A percentile compares a stretch with the other conserved stretches of the same genome.
These are phyloP conservation scores for Ricinus communis DNA, from an alignment of 345 rosid genomes.

Conservation along the genomic window DNA sequence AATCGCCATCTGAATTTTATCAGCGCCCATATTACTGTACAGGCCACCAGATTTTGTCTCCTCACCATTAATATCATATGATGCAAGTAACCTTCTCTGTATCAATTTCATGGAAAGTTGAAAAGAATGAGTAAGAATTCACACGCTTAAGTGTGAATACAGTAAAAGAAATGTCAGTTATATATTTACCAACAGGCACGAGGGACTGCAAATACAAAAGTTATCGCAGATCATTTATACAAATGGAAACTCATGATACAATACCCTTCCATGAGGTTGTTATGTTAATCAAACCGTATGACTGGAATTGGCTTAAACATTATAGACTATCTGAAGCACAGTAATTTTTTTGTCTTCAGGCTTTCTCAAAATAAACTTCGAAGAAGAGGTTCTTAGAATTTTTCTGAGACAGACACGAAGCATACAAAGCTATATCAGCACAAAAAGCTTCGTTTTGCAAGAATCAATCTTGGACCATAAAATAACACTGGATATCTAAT, in stretches of 20 bases:
- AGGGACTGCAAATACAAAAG: not conserved
- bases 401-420: no score
- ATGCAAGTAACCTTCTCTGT: conserved; percentile 47
- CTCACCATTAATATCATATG: conserved; percentile 25
- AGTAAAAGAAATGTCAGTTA: not conserved
- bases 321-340: no score
- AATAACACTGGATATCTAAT: not conserved
- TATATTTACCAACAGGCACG: not conserved
- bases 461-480: not conserved
- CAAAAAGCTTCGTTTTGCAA: no score
- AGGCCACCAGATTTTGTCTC: conserved; percentile 21
- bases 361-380: no score
- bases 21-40: conserved; percentile 6
- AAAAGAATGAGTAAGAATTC: not conserved
- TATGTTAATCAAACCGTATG: no score
- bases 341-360: no score
- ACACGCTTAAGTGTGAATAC: not conserved
- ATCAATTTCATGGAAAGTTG: conserved; percentile 2
- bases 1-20: conserved; percentile 26
- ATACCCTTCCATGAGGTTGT: not conserved
- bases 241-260: no score
- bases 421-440: no score
- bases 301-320: no score
- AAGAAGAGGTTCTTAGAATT: no score
- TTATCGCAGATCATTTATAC: not conserved